Base-by-base conservation (phyloP, 257 asterid genomes). In the Capsicum chinense region DNA sequence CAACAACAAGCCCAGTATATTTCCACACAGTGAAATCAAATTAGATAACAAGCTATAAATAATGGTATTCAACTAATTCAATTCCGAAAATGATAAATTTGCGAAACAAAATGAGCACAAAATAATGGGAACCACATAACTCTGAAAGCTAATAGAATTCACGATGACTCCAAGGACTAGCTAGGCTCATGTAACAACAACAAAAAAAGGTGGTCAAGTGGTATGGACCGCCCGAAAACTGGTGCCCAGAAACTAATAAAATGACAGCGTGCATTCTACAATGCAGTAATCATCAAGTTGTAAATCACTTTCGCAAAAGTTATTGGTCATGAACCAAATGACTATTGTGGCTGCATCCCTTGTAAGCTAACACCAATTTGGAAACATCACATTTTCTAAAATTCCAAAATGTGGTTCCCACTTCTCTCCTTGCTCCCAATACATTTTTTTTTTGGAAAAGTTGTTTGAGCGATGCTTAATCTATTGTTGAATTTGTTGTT, bases 141-240 rank as follows among this genome's bases (percentile, higher is more conserved):
- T 3, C 4, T 39, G 3, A 39, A 39, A 39, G 42, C 42, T 39
- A 39, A 39, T 39, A 39, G 42, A 39, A 39, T 33, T 66, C 33
- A 66, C 6, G 3, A 12, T 10, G 42, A 64, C 73, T 9, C 15
- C 13, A 33, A 0, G 37, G 3, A 12, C 12, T 35, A 67, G 39
- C 6, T 35, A 67, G 39, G 47, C 33, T 26, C 33, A 26, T 26
- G 33, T 26, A 26, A 26, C 33, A 26, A 26, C 0, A 26, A 26
- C 0, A 26, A 26, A 26, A 26, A 21, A 21, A 21, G 0, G 0
- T 52, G 47, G 81, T 13, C 0, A 76, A 76, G 21, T 76, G 21
- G 62, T 5, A 76, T 76, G 81, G 81, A 50, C 81, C 81, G 21
- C 63, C 8, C 62, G 52, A 52, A 76, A 76, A 76, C 48, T 21